Conservation (phyloP, 768 basidiomycete species). For the Cystobasidium onofrii region DNA sequence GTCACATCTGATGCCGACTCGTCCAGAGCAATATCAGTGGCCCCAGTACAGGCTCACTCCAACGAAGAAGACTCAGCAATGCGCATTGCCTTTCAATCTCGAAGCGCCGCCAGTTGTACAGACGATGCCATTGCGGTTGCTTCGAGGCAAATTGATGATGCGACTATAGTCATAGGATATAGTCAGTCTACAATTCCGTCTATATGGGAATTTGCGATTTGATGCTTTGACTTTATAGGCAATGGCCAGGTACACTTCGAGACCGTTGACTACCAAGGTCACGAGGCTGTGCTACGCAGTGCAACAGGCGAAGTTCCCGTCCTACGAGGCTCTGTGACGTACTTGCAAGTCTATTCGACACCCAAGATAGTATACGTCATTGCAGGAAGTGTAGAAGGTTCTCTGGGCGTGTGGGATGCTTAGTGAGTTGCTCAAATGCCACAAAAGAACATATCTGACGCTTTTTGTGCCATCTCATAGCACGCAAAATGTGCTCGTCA, state of each 20-base stretch:
- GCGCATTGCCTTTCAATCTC: conserved; percentile 4
- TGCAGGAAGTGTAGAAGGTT: not conserved
- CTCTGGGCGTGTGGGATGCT: not conserved
- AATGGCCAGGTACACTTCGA: not conserved
- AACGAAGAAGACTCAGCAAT: not conserved
- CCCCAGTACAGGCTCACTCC: not conserved
- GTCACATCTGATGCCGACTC: conserved; percentile 1
- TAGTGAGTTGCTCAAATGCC: no score
- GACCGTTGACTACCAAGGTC: not conserved
- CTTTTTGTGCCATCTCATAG: no score
- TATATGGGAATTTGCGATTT: not conserved
- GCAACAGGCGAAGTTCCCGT: not conserved
- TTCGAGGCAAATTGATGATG: not conserved
- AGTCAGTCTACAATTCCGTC: not conserved
- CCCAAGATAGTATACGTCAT: not conserved
- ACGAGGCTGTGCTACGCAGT: not conserved
- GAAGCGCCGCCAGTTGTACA: not conserved
- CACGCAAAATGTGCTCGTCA: not conserved
- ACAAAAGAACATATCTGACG: no score
- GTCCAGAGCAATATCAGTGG: not conserved
- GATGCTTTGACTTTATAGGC: not conserved
- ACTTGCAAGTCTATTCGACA: not conserved
- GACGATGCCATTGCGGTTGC: not conserved
- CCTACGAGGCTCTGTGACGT: not conserved
- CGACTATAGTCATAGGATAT: not conserved